Evolutionary conservation across 176 grass and related monocot genomes (phyloP), one percentile per base, ranked within the genome.

Genomic region (Lolium rigidum): DNA sequence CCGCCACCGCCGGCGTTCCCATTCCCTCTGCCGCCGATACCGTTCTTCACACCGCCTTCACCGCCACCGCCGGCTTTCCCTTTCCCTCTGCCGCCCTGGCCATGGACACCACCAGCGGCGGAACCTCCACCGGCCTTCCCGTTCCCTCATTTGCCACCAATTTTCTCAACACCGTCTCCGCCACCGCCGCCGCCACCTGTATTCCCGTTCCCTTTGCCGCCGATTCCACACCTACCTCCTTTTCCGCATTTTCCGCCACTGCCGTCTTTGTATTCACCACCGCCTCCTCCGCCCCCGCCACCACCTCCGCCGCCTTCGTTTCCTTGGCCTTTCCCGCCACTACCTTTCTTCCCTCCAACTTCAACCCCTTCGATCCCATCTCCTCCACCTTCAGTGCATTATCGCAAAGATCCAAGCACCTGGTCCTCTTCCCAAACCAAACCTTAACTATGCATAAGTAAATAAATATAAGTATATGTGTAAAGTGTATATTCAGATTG

Each of bases 241-340:
- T 68, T 90, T 6, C 90, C 87, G 16, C 62, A 70, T 3, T 81
- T 91, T 5, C 90, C 85, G 9, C 92, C 89, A 17, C 28, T 85
- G 0, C 83, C 86, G 0, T 84, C 86, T 1, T 3, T 81, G 3
- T 85, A 79, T 17, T 43, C 88, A 0, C 93, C 90, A 0, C 86
- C 90, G 6, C 90, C 90, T 0, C 85, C 86, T 4, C 82, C 83
- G 5, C 80, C 66, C 0, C 84, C 84, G 15, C 89, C 80, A 0
- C 89, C 84, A 1, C 89, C 89, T 12, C 67, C 89, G 3, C 80
- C 89, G 11, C 88, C 92, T 5, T 70, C 66, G 0, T 87, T 90
- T 24, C 82, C 76, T 46, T 95, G 90, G 56, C 83, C 87, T 6
- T 97, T 97, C 74, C 94, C 92, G 13, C 92, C 92, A 16, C 76